Base-by-base conservation (phyloP, 768 basidiomycete species). In the Megacollybia marginata region DNA sequence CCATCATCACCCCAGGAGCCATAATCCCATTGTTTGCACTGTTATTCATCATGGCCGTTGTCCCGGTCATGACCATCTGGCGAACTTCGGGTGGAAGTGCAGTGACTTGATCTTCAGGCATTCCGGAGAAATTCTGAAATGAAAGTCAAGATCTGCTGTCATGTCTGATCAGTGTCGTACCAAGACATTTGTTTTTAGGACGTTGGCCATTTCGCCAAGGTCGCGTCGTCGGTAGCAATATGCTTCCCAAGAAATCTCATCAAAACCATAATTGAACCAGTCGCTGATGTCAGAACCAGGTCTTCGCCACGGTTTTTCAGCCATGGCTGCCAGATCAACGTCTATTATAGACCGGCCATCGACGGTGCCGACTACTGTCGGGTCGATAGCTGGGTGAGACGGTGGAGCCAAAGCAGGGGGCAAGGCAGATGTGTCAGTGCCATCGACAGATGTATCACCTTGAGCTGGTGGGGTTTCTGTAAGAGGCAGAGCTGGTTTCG, bases 201-300 rank as follows among this genome's bases (percentile, higher is more conserved):
- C 80, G 51, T 77, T 81, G 0, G 86, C 88, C 49, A 87, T 73
- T 50, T 92, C 90, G 2, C 88, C 85, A 46, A 92, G 63, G 50
- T 92, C 88, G 38, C 88, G 76, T 57, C 92, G 74, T 57, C 90
- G 78, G 65, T 88, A 86, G 57, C 85, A 89, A 59, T 95, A 99
- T 38, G 84, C 85, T 61, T 92, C 89, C 92, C 93, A 99, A 33
- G 88, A 88, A 13, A 90, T 77, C 67, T 99, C 96, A 65, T 99
- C 96, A 60, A 98, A 98, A 0, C 96, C 96, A 57, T 96, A 98
- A 67, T 99, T 98, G 69, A 99, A 99, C 88, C 93, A 99, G 69
- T 97, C 94, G 56, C 88, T 87, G 53, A 96, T 74, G 70, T 96
- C 92, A 4, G 89, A 84, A 33, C 96, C 96, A 8, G 93, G 88